Evolutionary conservation across 1,284 basidiomycete species (phyloP).

Genomic region (Tausonia pullulans): DNA sequence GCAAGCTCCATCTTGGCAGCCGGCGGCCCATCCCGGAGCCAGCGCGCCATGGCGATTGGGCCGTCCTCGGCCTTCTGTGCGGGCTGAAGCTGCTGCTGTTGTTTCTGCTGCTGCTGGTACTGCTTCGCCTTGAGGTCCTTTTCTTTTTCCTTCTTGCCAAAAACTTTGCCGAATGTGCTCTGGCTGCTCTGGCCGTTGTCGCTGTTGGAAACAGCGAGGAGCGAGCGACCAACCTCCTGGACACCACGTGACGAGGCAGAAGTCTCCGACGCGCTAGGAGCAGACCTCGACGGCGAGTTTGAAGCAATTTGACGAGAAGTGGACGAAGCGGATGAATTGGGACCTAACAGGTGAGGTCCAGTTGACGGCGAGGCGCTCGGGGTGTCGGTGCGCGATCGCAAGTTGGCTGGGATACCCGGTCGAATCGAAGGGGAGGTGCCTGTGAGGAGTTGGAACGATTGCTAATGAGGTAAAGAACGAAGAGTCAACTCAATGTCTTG

Average conservation of each 20-base stretch:
- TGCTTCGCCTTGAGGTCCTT: background rate
- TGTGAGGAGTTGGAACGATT: conserved; percentile 10
- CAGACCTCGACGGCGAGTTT: background rate
- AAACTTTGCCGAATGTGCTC: background rate
- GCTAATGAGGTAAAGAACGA: background rate
- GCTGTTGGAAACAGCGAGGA: conserved; percentile 1
- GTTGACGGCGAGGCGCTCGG: background rate
- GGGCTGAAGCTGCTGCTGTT: background rate
- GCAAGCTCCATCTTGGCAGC: conserved; percentile 29
- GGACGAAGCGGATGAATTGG: background rate
- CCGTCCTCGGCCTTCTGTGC: conserved; percentile 1
- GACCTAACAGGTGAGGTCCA: background rate
- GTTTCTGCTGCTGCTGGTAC: background rate
- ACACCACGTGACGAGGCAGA: background rate
- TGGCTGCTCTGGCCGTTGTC: background rate
- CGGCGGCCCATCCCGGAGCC: conserved; percentile 12
- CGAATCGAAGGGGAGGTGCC: background rate
- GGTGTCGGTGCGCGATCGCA: background rate
- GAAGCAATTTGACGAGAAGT: background rate
- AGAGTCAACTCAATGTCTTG: background rate
- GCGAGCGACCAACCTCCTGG: background rate
- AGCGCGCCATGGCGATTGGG: conserved; percentile 10
- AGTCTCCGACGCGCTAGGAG: background rate
- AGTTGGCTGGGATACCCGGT: background rate
- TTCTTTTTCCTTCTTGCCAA: conserved; percentile 1